These are phyloP conservation scores for Chaetothyriales sp. DNA, from an alignment of 2,329 filamentous ascomycete genomes.

Conservation along the genomic window DNA sequence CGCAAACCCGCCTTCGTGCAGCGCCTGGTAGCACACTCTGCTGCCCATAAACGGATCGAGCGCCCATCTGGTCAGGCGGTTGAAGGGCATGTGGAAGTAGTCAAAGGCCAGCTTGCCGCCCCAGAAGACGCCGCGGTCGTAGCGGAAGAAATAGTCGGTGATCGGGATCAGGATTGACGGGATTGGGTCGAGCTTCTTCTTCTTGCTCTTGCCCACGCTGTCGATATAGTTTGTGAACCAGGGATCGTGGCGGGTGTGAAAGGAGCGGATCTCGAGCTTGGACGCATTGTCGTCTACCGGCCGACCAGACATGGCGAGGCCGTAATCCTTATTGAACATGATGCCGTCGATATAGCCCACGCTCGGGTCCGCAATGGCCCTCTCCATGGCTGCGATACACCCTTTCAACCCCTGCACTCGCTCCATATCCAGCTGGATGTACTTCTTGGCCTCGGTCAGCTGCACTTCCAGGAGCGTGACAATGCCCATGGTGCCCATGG, in stretches of 20 bases:
- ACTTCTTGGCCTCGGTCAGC: conserved; percentile 38
- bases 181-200: background rate
- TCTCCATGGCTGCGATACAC: conserved; percentile 34
- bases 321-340: conserved; percentile 40
- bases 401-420: conserved; percentile 36
- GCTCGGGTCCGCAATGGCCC: conserved; percentile 25
- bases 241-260: background rate
- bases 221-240: conserved; percentile 1
- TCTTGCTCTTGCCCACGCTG: background rate
- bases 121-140: conserved; percentile 52
- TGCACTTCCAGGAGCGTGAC: conserved; percentile 46
- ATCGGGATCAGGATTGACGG: background rate
- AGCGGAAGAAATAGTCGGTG: conserved; percentile 20
- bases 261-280: background rate
- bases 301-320: conserved; percentile 46
- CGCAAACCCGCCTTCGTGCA: conserved; percentile 42
- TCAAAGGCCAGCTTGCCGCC: conserved; percentile 43
- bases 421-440: conserved; percentile 48
- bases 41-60: conserved; percentile 48
- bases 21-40: conserved; percentile 44
- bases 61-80: conserved; percentile 40
- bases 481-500: conserved; percentile 46
- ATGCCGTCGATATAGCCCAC: conserved; percentile 59
- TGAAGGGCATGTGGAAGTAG: conserved; percentile 48
- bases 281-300: conserved; percentile 30